Evolutionary conservation across 441 rosid species (phyloP), one percentile per base, ranked within the genome.

Genomic region (Daphne laureola): DNA sequence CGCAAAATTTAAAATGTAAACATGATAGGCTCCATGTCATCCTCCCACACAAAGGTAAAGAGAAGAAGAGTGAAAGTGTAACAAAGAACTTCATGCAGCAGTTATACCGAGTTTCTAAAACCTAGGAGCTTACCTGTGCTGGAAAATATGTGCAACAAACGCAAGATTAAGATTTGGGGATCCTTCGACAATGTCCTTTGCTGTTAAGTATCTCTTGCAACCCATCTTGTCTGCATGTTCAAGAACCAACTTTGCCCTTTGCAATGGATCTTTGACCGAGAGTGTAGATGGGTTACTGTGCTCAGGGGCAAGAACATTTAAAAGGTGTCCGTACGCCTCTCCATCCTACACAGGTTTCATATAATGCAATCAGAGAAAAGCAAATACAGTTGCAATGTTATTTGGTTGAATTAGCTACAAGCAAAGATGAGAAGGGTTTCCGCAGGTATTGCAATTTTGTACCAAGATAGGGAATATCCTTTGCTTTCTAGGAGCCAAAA

Each of bases 91-190:
- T 31, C 38, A 0, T 31, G 11, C 38, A 31, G 25, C 25, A 21
- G 25, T 21, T 2, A 21, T 21, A 21, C 2, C 3, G 25, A 21
- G 11, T 31, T 31, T 8, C 38, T 31, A 31, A 31, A 31, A 31
- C 9, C 58, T 41, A n/a, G 46, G 17, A 35, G 49, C 66, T 70
- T 57, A 93, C 99, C 99, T 93, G 65, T 83, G 95, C 74, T 93
- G 99, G 72, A 93, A 93, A 53, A 93, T 71, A 72, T 90, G 90
- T 55, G 99, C 99, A 57, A 93, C 97, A 66, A 93, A 93, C 61
- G 99, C 96, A 74, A 93, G 97, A 66, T 93, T 93, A 54, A 93
- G 99, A 79, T 90, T 93, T 45, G 93, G 95, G 51, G 99, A 93
- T 51, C 96, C 99, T 62, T 93, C 97, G 40, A 85, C 80, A 54